Evolutionary conservation across 768 basidiomycete species (phyloP).

Genomic region (Rhodotorula babjevae): DNA sequence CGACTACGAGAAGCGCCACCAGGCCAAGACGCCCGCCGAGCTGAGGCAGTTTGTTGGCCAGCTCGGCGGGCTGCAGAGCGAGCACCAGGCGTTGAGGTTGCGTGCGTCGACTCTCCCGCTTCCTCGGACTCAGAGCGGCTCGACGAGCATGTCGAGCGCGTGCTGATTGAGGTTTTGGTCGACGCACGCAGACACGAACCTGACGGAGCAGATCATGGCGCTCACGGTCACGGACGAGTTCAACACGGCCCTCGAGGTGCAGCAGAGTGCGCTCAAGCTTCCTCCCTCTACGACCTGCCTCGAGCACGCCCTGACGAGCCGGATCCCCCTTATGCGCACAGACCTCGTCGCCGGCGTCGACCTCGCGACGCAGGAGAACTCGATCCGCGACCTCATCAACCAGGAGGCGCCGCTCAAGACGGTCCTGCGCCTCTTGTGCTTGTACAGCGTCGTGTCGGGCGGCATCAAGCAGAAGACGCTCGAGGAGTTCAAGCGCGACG

Average conservation of each 20-base stretch:
- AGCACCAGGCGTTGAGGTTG: slow-evolving; percentile 79
- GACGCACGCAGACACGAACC: slow-evolving; percentile 68
- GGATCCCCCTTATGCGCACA: slow-evolving; percentile 45
- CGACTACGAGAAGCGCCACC: slow-evolving; percentile 72
- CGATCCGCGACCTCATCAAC: slow-evolving; percentile 84
- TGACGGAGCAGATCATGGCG: slow-evolving; percentile 86
- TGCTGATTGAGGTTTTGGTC: background rate
- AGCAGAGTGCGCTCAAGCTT: slow-evolving; percentile 66
- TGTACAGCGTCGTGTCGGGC: slow-evolving; percentile 75
- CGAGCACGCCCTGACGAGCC: background rate
- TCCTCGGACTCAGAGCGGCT: background rate
- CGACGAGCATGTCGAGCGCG: too few species aligned
- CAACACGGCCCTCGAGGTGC: slow-evolving; percentile 86
- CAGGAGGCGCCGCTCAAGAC: slow-evolving; percentile 76
- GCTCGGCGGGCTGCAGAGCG: slow-evolving; percentile 82
- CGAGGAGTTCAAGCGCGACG: slow-evolving; percentile 83
- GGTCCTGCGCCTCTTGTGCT: slow-evolving; percentile 73
- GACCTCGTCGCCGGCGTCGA: slow-evolving; percentile 94
- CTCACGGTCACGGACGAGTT: slow-evolving; percentile 80
- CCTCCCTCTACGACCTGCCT: background rate
- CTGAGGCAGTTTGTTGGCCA: slow-evolving; percentile 92
- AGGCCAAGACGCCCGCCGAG: slow-evolving; percentile 85
- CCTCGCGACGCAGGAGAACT: slow-evolving; percentile 66
- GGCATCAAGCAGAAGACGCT: slow-evolving; percentile 81
- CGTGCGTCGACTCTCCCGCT: slow-evolving; percentile 57